Percentiles rank a stretch among this genome's conserved stretches.
Evolutionary conservation across 2,329 filamentous ascomycete species (phyloP).

Genomic region (Fusarium sororula): DNA sequence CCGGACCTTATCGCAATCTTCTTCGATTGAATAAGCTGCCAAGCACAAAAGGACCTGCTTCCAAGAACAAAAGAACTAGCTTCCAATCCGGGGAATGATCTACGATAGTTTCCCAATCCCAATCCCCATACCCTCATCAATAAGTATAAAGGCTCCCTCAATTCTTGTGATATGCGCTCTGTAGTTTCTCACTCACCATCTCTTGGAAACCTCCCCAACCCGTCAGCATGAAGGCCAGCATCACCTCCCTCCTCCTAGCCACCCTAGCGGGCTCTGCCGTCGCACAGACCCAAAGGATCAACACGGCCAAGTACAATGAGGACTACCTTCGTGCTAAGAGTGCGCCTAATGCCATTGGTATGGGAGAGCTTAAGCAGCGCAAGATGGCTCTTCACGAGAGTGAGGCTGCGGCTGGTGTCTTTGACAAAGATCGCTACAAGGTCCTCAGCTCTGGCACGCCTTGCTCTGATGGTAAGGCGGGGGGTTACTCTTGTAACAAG

Average conservation of each 20-base stretch:
- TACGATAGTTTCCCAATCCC: not conserved
- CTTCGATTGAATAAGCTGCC: not conserved
- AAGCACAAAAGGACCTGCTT: constrained; percentile 9
- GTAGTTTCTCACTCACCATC: not conserved
- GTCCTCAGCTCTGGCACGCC: not conserved
- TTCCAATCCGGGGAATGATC: constrained; percentile 3
- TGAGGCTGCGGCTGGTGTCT: not conserved
- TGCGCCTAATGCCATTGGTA: constrained; percentile 3
- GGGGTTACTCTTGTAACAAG: constrained; percentile 4
- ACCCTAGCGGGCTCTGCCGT: constrained; percentile 2
- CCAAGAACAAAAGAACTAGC: constrained; percentile 8
- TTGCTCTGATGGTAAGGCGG: not conserved
- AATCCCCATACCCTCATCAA: not conserved
- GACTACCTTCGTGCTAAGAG: constrained; percentile 3
- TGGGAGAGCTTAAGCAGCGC: constrained; percentile 6
- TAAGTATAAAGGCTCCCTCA: not conserved
- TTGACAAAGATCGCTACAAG: constrained; percentile 15
- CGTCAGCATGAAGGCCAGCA: constrained; percentile 5
- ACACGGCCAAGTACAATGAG: constrained; percentile 9
- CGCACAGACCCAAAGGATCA: constrained; percentile 4
- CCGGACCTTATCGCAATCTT: not conserved
- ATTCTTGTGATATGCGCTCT: not conserved
- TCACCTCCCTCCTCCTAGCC: constrained; percentile 4
- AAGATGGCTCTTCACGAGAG: constrained; percentile 1
- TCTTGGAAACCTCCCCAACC: not conserved